Evolutionary conservation across 306 rosid species (phyloP).

Genomic region (Rubus parviflorus): DNA sequence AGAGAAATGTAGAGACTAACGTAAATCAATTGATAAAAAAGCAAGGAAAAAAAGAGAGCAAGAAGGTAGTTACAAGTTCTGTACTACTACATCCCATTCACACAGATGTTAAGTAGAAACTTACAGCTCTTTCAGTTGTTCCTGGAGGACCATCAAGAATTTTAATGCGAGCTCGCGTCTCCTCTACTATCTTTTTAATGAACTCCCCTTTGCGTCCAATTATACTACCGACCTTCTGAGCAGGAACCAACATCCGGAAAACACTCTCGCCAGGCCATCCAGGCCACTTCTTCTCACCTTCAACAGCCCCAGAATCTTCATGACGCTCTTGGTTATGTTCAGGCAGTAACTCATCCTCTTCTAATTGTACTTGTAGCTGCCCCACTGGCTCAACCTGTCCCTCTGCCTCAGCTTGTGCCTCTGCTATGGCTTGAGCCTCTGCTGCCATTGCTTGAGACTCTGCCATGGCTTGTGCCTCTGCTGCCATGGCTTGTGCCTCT

Average conservation of each 20-base stretch:
- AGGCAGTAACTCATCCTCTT: neutral
- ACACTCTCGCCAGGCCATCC: slow-evolving; percentile 99
- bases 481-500: slow-evolving; percentile 4
- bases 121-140: slow-evolving; percentile 96
- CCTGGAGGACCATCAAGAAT: slow-evolving; percentile 99
- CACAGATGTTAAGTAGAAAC: slow-evolving; percentile 30
- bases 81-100: slow-evolving; percentile 4
- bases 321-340: slow-evolving; percentile 31
- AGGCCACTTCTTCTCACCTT: slow-evolving; percentile 95
- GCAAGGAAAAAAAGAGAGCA: neutral
- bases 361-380: neutral
- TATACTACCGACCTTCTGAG: slow-evolving; percentile 93
- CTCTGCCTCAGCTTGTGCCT: slow-evolving; percentile 11
- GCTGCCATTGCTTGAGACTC: slow-evolving; percentile 12
- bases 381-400: slow-evolving; percentile 14
- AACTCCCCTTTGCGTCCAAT: slow-evolving; percentile 99
- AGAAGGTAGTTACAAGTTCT: neutral
- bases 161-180: slow-evolving; percentile 90
- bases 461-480: slow-evolving; percentile 16
- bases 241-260: slow-evolving; percentile 94
- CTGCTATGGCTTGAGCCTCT: slow-evolving; percentile 15
- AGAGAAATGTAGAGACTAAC: neutral
- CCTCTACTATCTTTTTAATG: slow-evolving; percentile 86
- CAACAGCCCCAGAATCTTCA: slow-evolving; percentile 49
- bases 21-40: slow-evolving; percentile 9